phyloP scores from a whole-genome alignment of 2,329 filamentous ascomycete species.

The Neonectria neomacrospora region DNA sequence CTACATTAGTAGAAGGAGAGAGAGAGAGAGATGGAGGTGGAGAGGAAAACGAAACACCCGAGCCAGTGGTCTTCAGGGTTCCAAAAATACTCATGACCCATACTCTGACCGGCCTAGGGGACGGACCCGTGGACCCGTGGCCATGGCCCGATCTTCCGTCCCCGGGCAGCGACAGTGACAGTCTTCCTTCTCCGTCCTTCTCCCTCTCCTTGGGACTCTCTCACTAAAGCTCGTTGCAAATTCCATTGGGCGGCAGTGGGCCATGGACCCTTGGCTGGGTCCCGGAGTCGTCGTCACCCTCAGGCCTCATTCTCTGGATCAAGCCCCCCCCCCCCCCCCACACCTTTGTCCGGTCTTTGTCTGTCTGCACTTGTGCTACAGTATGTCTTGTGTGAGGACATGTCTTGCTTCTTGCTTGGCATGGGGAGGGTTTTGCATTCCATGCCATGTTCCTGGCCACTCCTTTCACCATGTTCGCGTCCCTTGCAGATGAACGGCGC shows the following conservation, averaged over 20 bases:
- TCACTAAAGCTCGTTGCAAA: too few species aligned
- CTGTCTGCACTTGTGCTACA: background rate
- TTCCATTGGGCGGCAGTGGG: conserved; percentile 10
- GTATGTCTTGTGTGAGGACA: background rate
- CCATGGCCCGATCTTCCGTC: background rate
- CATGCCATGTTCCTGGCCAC: conserved; percentile 1
- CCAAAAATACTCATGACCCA: conserved; percentile 24
- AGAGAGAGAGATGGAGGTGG: background rate
- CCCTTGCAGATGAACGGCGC: conserved; percentile 19
- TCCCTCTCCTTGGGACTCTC: too few species aligned
- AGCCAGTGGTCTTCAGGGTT: conserved; percentile 6
- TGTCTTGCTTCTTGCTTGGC: background rate
- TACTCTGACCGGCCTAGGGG: background rate
- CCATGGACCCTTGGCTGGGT: background rate
- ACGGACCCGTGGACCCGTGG: background rate
- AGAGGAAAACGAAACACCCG: conserved; percentile 22
- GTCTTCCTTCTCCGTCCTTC: background rate
- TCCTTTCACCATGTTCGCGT: conserved; percentile 2
- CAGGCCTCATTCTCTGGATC: background rate
- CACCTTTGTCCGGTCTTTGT: background rate
- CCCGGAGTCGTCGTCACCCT: conserved; percentile 19
- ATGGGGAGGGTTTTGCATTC: conserved; percentile 13
- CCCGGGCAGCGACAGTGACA: background rate
- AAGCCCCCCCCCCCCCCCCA: too few species aligned
- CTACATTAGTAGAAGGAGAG: background rate